phyloP scores from a whole-genome alignment of 2,329 filamentous ascomycete species.

The Arthrobotrys conoides region DNA sequence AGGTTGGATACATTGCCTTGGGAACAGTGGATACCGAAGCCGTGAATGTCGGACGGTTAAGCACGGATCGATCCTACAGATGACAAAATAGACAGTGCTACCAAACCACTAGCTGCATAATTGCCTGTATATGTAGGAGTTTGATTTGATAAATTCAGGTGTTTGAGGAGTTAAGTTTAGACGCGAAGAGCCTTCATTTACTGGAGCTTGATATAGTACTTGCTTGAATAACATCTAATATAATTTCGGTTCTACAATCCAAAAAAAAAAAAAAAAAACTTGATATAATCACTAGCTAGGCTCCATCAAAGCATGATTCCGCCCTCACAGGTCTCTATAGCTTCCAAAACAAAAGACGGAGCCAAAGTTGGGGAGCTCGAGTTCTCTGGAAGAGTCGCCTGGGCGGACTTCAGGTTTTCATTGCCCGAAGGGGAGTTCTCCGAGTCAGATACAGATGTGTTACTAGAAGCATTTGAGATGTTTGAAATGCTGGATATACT shows the following conservation, averaged over 20 bases:
- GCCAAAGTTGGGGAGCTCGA: background rate
- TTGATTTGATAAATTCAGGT: conserved; percentile 10
- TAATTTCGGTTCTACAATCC: too few species aligned
- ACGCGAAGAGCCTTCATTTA: background rate
- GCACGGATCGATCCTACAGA: conserved; percentile 47
- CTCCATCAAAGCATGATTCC: background rate
- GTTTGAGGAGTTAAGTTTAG: background rate
- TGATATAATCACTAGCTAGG: too few species aligned
- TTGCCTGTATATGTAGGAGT: background rate
- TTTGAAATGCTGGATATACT: conserved; percentile 1
- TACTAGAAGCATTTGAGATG: background rate
- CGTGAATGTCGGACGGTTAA: conserved; percentile 31
- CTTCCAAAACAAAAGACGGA: background rate
- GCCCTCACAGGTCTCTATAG: background rate
- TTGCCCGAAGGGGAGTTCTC: background rate
- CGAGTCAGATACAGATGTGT: background rate
- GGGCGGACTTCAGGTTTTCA: background rate
- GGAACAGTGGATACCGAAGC: conserved; percentile 50
- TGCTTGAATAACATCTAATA: background rate
- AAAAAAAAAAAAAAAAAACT: too few species aligned
- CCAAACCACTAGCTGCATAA: background rate
- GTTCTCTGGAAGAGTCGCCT: background rate
- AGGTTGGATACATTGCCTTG: conserved; percentile 50
- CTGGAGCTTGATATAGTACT: background rate
- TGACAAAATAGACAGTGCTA: background rate